A percentile compares a stretch with the other conserved stretches of the same genome.
These are phyloP conservation scores for Cyclostephanos tholiformis DNA, from an alignment of 108 stramenopile species.

Conservation along the genomic window DNA sequence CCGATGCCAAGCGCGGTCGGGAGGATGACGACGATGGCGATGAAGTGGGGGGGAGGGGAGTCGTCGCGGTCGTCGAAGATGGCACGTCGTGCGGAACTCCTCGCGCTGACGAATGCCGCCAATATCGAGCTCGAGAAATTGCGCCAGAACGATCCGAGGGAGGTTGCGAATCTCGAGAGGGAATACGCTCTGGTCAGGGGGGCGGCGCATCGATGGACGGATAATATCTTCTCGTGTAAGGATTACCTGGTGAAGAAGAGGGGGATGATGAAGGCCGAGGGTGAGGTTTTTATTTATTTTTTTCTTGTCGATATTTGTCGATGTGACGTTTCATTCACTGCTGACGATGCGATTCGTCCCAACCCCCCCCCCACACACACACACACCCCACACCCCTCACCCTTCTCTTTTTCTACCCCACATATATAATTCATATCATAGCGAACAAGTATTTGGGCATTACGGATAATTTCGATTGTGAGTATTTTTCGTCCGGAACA, in stretches of 20 bases:
- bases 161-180: slow-evolving; percentile 76
- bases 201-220: slow-evolving; percentile 94
- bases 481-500: slow-evolving; percentile 19
- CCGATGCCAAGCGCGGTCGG: slow-evolving; percentile 86
- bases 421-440: neutral
- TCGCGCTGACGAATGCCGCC: slow-evolving; percentile 38
- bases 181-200: slow-evolving; percentile 65
- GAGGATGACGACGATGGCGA: slow-evolving; percentile 43
- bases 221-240: slow-evolving; percentile 86
- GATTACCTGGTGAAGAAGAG: slow-evolving; percentile 89
- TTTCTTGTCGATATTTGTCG: neutral
- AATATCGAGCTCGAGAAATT: slow-evolving; percentile 61
- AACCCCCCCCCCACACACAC: no score
- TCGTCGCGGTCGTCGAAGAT: slow-evolving; percentile 64
- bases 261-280: slow-evolving; percentile 86
- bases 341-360: no score
- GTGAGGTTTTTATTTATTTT: neutral
- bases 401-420: neutral
- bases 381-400: no score
- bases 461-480: slow-evolving; percentile 73
- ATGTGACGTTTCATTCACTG: no score
- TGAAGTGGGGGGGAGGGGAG: neutral
- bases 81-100: slow-evolving; percentile 56
- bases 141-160: slow-evolving; percentile 91
- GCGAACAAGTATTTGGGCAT: slow-evolving; percentile 68